Base-by-base conservation (phyloP, 2,329 filamentous ascomycete genomes). In the Ophiostoma sp. region DNA sequence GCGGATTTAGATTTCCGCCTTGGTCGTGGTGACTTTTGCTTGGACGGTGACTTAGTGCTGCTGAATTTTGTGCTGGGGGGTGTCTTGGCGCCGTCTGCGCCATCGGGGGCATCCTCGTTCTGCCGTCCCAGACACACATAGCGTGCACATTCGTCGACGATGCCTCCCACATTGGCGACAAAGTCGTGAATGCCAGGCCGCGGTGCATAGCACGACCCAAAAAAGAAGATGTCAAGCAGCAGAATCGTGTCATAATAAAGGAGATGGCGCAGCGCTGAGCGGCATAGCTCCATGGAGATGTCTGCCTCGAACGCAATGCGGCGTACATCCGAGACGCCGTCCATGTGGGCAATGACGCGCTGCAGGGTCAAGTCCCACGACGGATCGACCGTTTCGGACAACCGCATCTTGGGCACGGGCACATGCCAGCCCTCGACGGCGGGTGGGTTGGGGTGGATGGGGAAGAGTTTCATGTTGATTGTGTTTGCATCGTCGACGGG, bases 401-500 rank as follows among this genome's bases (percentile, higher is more conserved):
- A 86, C 74, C 88, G 89, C 77, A 87, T 87, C 78, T 89, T 90
- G 75, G 84, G 84, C 31, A 99, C 87, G 4, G 95, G 95, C 1
- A 99, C 95, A 76, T 98, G 93, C 90, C 92, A 97, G 66, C 91
- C 87, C 76, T 90, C 89, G 70, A 98, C 90, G 3, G 88, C 84
- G 0, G 92, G 89, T 1, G 94, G 94, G 20, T 89, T 87, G 0
- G 88, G 84, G 76, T 94, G 90, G 66, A 92, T 89, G 0, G 93
- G 93, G 78, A 97, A 97, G 67, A 97, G 87, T 80, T 97, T 97
- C 85, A 97, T 92, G 80, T 97, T 97, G 79, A 97, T 89, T 0
- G 93, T 97, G 78, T 97, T 97, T 72, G 93, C 89, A 74, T 96
- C 93, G 79, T 97, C 93, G 73, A 97, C 94, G 0, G 94, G 94